Conservation (phyloP, 2,329 filamentous ascomycete species). For the Arthrobotrys sphaeroides region DNA sequence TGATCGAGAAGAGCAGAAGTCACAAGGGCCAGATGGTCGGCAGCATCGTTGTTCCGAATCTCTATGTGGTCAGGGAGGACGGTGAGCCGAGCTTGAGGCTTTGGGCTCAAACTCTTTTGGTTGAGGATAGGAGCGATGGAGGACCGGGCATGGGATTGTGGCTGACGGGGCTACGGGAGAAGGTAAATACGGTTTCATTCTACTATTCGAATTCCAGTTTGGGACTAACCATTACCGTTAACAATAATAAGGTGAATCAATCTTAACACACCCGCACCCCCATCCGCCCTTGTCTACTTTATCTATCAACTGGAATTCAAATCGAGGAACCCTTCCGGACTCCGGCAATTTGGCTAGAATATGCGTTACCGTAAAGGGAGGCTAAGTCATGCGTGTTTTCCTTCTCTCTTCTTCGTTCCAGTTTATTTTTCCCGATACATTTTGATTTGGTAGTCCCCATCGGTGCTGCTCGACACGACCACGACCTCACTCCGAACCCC, state of each 20-base stretch:
- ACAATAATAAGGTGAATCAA: slow-evolving; percentile 38
- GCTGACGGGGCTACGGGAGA: slow-evolving; percentile 90
- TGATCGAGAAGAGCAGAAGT: slow-evolving; percentile 91
- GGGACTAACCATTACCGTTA: slow-evolving; percentile 4
- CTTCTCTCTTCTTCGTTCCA: not conserved
- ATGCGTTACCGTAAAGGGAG: not conserved
- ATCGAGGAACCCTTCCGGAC: not conserved
- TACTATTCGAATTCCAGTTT: not conserved
- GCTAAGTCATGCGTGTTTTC: not conserved
- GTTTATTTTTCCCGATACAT: not conserved
- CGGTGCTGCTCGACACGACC: too few species aligned
- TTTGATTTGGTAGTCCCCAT: too few species aligned
- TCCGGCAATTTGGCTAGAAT: too few species aligned
- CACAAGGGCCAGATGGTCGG: slow-evolving; percentile 86
- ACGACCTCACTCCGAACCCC: not conserved
- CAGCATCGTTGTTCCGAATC: slow-evolving; percentile 88
- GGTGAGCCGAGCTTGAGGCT: slow-evolving; percentile 93
- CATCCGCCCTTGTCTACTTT: not conserved
- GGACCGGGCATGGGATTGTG: slow-evolving; percentile 92
- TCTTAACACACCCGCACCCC: slow-evolving; percentile 5
- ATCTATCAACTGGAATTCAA: too few species aligned
- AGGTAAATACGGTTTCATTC: slow-evolving; percentile 70
- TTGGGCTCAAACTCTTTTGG: slow-evolving; percentile 94
- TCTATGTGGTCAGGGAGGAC: slow-evolving; percentile 94
- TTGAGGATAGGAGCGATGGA: slow-evolving; percentile 95